phyloP scores from a whole-genome alignment of 805 yeast species.

The Groenewaldozyma salmanticensis region DNA sequence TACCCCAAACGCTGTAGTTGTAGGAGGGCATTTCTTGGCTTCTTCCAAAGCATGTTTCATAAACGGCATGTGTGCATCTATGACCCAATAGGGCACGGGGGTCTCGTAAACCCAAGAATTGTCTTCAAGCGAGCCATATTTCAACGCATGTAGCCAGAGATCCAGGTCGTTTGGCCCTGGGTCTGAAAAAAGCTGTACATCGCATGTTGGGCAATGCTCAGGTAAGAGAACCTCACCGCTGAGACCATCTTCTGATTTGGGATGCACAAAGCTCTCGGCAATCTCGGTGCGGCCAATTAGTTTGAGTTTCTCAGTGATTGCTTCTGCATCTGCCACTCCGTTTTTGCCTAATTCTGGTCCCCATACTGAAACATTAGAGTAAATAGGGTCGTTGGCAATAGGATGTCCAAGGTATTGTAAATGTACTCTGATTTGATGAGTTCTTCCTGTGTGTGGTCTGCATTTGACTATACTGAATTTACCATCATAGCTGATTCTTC shows the following conservation, averaged over 20 bases:
- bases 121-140: slow-evolving; percentile 39
- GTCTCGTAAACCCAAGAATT: slow-evolving; percentile 63
- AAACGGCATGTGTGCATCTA: slow-evolving; percentile 42
- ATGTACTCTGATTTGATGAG: slow-evolving; percentile 94
- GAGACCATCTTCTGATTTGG: slow-evolving; percentile 3
- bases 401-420: slow-evolving; percentile 83
- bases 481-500: slow-evolving; percentile 58
- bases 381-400: slow-evolving; percentile 86
- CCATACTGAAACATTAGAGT: slow-evolving; percentile 73
- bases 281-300: slow-evolving; percentile 60
- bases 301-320: slow-evolving; percentile 43
- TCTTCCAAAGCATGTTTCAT: slow-evolving; percentile 72
- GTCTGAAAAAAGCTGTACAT: slow-evolving; percentile 63
- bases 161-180: slow-evolving; percentile 85
- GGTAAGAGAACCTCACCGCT: slow-evolving; percentile 61
- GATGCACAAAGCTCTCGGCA: slow-evolving; percentile 48
- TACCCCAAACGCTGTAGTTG: slow-evolving; percentile 84
- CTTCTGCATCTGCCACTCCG: slow-evolving; percentile 40
- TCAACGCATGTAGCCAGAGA: slow-evolving; percentile 84
- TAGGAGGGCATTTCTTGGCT: slow-evolving; percentile 72
- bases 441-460: slow-evolving; percentile 82
- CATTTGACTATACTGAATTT: slow-evolving; percentile 67
- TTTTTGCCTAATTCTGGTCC: slow-evolving; percentile 62
- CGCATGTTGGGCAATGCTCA: slow-evolving; percentile 55
- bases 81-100: slow-evolving; percentile 76